phyloP scores from a whole-genome alignment of 2,329 filamentous ascomycete genomes.

The Alternaria sp. region DNA sequence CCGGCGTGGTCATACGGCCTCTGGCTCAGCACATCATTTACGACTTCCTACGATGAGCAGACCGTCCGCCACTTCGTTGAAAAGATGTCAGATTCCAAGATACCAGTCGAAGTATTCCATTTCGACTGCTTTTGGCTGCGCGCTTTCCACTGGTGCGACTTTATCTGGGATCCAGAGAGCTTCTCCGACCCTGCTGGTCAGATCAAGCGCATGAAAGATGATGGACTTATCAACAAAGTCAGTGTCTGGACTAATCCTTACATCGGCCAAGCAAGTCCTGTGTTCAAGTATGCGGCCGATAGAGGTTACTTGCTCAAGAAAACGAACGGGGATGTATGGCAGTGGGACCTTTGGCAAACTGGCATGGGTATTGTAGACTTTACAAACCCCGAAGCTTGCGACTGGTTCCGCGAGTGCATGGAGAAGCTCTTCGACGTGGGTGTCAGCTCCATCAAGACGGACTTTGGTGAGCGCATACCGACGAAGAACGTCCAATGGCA shows the following conservation, averaged over 20 bases:
- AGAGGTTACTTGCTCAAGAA: slow-evolving; percentile 74
- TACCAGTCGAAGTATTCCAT: slow-evolving; percentile 74
- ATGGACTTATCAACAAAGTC: slow-evolving; percentile 65
- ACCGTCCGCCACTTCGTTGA: slow-evolving; percentile 73
- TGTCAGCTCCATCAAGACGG: slow-evolving; percentile 76
- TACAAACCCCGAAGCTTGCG: slow-evolving; percentile 71
- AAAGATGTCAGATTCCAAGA: slow-evolving; percentile 69
- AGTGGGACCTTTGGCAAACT: slow-evolving; percentile 79
- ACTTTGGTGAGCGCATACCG: slow-evolving; percentile 77
- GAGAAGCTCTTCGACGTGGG: slow-evolving; percentile 70
- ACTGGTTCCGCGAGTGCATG: slow-evolving; percentile 70
- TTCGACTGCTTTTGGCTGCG: slow-evolving; percentile 82
- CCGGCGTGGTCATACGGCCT: slow-evolving; percentile 78
- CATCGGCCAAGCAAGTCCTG: slow-evolving; percentile 70
- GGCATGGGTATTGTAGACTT: slow-evolving; percentile 78
- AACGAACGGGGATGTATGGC: slow-evolving; percentile 72
- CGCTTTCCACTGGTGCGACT: slow-evolving; percentile 77
- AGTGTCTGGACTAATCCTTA: slow-evolving; percentile 82
- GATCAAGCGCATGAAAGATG: slow-evolving; percentile 68
- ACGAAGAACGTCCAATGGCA: slow-evolving; percentile 69
- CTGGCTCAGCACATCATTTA: slow-evolving; percentile 79
- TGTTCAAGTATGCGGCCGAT: slow-evolving; percentile 68
- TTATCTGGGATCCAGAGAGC: slow-evolving; percentile 70
- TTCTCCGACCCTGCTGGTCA: slow-evolving; percentile 73
- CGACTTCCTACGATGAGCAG: slow-evolving; percentile 72